Evolutionary conservation across 1,284 basidiomycete genomes (phyloP).

Genomic region (Puccinia polysora): DNA sequence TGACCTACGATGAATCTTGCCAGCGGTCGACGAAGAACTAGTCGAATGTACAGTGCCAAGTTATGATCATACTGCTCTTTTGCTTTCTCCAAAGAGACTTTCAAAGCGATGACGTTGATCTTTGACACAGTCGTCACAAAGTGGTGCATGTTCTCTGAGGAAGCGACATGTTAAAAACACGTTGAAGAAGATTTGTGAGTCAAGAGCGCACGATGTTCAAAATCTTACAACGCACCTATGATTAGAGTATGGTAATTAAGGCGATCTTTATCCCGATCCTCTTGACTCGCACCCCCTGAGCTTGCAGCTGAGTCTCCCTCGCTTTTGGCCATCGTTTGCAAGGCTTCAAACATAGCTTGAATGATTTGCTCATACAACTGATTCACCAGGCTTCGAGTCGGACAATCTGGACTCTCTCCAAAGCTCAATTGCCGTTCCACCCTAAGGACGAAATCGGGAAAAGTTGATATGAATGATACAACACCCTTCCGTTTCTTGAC

Average conservation of each 20-base stretch:
- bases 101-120: constrained; percentile 61
- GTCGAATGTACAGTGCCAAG: constrained; percentile 74
- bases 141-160: constrained; percentile 87
- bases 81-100: constrained; percentile 67
- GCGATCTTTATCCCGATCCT: constrained; percentile 73
- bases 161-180: not conserved
- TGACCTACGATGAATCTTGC: constrained; percentile 74
- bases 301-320: constrained; percentile 60
- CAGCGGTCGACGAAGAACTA: constrained; percentile 79
- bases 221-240: constrained; percentile 65
- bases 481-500: constrained; percentile 89
- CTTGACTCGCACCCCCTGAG: constrained; percentile 59
- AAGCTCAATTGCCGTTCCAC: constrained; percentile 77
- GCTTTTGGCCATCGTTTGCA: constrained; percentile 91
- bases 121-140: constrained; percentile 75
- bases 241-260: constrained; percentile 93
- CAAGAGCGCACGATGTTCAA: constrained; percentile 4
- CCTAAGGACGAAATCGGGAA: constrained; percentile 78
- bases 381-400: constrained; percentile 71
- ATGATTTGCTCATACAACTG: constrained; percentile 80
- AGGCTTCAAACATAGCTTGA: constrained; percentile 78
- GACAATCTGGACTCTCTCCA: constrained; percentile 63
- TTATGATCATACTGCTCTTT: constrained; percentile 83
- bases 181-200: not conserved
- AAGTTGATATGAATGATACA: constrained; percentile 85